Evolutionary conservation across 139 green algal species (phyloP).

Genomic region (Coelastrella sp.): DNA sequence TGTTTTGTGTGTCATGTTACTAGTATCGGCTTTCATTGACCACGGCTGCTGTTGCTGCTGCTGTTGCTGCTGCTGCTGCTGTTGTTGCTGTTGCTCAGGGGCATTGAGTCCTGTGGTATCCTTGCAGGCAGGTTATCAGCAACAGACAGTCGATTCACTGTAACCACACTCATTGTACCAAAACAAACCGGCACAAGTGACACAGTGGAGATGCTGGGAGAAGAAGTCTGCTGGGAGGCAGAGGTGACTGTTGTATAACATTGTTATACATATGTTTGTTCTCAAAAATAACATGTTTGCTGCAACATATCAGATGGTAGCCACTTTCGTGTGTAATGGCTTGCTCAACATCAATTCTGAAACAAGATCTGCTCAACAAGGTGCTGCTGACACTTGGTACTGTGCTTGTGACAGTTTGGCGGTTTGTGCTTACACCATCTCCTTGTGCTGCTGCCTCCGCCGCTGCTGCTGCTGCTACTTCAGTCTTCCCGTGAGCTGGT

Average conservation of each 20-base stretch:
- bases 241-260: background rate
- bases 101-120: slow-evolving; percentile 92
- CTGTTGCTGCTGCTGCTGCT: background rate
- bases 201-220: slow-evolving; percentile 84
- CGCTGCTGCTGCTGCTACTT: background rate
- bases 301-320: no score
- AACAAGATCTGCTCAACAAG: no score
- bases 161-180: slow-evolving; percentile 93
- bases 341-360: background rate
- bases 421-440: background rate
- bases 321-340: no score
- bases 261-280: background rate
- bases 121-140: slow-evolving; percentile 81
- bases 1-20: background rate
- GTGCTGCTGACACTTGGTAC: no score
- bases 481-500: slow-evolving; percentile 75
- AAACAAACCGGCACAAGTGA: slow-evolving; percentile 91
- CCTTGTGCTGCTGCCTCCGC: no score
- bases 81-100: slow-evolving; percentile 35
- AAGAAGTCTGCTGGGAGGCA: slow-evolving; percentile 92
- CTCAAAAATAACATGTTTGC: no score
- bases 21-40: background rate
- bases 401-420: background rate
- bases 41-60: background rate
- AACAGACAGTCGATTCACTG: slow-evolving; percentile 80